Conservation (phyloP, 441 rosid species). For the Erodium trifolium region DNA sequence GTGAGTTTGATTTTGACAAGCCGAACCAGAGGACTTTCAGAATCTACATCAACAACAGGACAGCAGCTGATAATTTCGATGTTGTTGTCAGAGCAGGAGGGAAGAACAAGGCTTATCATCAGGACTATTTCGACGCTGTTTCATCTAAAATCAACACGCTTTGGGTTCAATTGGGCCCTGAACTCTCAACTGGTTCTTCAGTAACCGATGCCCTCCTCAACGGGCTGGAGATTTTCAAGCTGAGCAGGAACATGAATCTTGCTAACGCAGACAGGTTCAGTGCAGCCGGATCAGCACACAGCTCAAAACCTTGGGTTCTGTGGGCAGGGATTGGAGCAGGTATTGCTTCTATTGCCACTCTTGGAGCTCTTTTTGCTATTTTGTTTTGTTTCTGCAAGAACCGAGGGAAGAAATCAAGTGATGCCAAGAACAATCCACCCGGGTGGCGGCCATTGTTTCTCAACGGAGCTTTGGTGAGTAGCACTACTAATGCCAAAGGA, state of each 20-base stretch:
- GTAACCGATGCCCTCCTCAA: conserved; percentile 71
- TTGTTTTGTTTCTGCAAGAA: conserved; percentile 40
- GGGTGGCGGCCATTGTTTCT: conserved; percentile 69
- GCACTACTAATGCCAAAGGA: conserved; percentile 40
- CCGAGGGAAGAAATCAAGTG: conserved; percentile 27
- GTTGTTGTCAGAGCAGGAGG: conserved; percentile 44
- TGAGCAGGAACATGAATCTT: conserved; percentile 54
- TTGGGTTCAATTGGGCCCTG: conserved; percentile 89
- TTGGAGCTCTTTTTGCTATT: conserved; percentile 25
- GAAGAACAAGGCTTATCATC: conserved; percentile 54
- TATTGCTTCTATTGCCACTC: conserved; percentile 34
- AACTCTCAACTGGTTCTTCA: conserved; percentile 47
- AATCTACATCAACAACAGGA: conserved; percentile 68
- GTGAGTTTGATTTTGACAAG: conserved; percentile 63
- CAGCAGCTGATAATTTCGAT: conserved; percentile 61
- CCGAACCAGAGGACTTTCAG: conserved; percentile 69
- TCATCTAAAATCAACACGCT: conserved; percentile 35
- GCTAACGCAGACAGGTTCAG: conserved; percentile 29
- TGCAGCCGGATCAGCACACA: conserved; percentile 19
- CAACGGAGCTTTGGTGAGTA: conserved; percentile 35
- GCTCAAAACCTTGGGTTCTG: conserved; percentile 35
- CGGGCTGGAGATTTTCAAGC: conserved; percentile 83
- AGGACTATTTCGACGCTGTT: conserved; percentile 71
- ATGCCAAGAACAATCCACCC: conserved; percentile 35
- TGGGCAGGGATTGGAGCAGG: conserved; percentile 59